Base-by-base conservation (phyloP, 1,139 yeast species). In the Pichia sp. region DNA sequence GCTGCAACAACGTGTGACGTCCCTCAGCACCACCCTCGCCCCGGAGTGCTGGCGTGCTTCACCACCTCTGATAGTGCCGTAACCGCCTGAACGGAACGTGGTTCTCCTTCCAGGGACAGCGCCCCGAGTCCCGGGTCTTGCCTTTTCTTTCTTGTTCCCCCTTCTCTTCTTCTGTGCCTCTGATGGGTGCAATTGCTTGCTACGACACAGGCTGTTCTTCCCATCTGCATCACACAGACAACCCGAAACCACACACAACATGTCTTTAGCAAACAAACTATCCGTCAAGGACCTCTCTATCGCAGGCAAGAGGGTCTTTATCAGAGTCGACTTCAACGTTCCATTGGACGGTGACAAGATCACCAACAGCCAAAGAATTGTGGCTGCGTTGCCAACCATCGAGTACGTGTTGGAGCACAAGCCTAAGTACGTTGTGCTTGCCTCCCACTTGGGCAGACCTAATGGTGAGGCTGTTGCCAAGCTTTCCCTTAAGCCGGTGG, bases 291-390 rank as follows among this genome's bases (percentile, higher is more conserved):
- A 92, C 76, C 79, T 93, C 66, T 82, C 83, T 72, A 85, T 89
- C 74, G 74, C 85, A 69, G 90, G 82, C 74, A 56, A 59, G 53
- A 52, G 61, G 47, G 57, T 56, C 43, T 54, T 56, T 43, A 54
- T 56, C 36, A 54, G 59, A 54, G 59, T 56, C 32, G 59, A 54
- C 44, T 92, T 92, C 84, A 92, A 93, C 77, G 98, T 93, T 64
- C 98, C 98, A 70, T 83, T 92, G 67, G 97, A 92, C 71, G 98
- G 97, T 64, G 84, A 81, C 69, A 90, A 85, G 72, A 93, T 92
- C 81, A 93, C 98, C 80, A 92, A 93, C 85, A 92, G 92, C 79
- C 97, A 92, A 79, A 86, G 98, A 78, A 93, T 92, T 72, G 97
- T 90, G 66, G 98, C 97, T 72, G 98, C 98, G 63, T 78, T 92